Base-by-base conservation (phyloP, 495 filamentous ascomycete genomes). In the Rostrohypoxylon terebratum region DNA sequence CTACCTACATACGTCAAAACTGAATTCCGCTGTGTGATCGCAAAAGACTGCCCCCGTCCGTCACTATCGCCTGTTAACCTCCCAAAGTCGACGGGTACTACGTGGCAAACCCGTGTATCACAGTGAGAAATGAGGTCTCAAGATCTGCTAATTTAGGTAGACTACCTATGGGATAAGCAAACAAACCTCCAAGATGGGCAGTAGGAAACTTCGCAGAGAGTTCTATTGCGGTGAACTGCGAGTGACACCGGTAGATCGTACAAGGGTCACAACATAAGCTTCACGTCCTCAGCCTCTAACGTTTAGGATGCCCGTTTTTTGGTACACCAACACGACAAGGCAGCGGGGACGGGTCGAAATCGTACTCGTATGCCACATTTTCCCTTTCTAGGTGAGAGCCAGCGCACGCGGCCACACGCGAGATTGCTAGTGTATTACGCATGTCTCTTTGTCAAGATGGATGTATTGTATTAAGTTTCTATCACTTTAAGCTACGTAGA, bases 1-100 rank as follows among this genome's bases (percentile, higher is more conserved):
- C 66, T 58, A 28, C 71, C 66, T 58, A 28, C 71, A 66, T 68
- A 60, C 42, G 71, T 66, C 71, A 63, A 73, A 38, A 23, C 48
- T 53, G 38, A 66, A 70, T 58, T 40, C 36, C 36, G 62, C 25
- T 63, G 66, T 66, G 28, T 48, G 48, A 74, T 60, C 5, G 13
- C 47, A 23, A 18, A 14, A 28, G 10, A 53, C 25, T 47, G 57
- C 40, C 45, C 3, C 31, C 42, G 44, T n/a, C 36, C 33, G 18
- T 44, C n/a, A 59, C 4, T 40, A 33, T 66, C 36, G 47, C 20
- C 44, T 66, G 66, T 18, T n/a, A 11, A 34, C 28, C 13, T 61
- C 25, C 38, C 47, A 20, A 66, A 55, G 7, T 38, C 42, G 36
- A 36, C 21, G 38, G 55, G 50, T 50, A 47, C 20, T 45, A 51